Evolutionary conservation across 2,329 filamentous ascomycete species (phyloP).

Genomic region (Dactylonectria estremocensis): DNA sequence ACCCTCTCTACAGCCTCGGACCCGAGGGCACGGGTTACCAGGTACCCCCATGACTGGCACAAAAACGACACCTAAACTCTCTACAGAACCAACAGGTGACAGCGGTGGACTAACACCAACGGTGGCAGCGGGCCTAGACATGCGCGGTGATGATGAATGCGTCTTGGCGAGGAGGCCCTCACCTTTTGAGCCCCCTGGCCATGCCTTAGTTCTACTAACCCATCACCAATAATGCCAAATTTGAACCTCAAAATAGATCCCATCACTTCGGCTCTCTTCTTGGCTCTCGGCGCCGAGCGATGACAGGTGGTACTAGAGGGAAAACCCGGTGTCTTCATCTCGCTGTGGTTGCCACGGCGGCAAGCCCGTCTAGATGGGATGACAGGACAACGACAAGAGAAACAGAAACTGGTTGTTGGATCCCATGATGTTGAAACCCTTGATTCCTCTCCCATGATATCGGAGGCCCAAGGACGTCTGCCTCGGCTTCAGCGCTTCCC

Average conservation of each 20-base stretch:
- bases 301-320: conserved; percentile 27
- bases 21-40: conserved; percentile 38
- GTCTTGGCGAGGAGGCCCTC: conserved; percentile 9
- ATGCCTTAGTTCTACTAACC: conserved; percentile 25
- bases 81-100: conserved; percentile 8
- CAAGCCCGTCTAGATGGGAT: conserved; percentile 11
- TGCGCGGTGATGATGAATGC: conserved; percentile 19
- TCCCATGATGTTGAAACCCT: conserved; percentile 16
- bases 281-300: conserved; percentile 34
- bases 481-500: conserved; percentile 25
- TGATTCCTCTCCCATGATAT: conserved; percentile 22
- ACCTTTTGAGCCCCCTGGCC: conserved; percentile 17
- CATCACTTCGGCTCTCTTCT: conserved; percentile 43
- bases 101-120: conserved; percentile 31
- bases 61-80: conserved; percentile 14
- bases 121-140: conserved; percentile 12
- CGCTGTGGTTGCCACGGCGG: background rate
- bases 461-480: conserved; percentile 17
- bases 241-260: conserved; percentile 34
- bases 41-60: conserved; percentile 25
- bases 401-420: conserved; percentile 4
- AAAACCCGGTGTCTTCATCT: conserved; percentile 26
- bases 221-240: conserved; percentile 41
- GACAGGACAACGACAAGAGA: conserved; percentile 13
- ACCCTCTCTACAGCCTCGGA: conserved; percentile 21